phyloP scores from a whole-genome alignment of 768 basidiomycete species.

The Amylocystis lapponica region DNA sequence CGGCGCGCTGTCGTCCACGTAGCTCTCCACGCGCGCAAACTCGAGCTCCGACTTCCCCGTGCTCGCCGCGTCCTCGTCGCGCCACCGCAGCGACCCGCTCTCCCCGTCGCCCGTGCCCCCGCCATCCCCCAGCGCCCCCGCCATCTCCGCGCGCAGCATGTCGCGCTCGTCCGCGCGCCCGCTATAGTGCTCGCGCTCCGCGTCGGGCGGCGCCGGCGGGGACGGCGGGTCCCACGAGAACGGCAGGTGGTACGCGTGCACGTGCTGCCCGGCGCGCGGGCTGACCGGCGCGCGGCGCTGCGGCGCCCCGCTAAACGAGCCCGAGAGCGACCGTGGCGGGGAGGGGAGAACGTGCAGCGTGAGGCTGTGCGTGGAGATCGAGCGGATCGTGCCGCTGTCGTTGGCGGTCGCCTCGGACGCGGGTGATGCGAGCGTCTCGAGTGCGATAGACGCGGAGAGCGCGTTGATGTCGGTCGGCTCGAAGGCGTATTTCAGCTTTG shows the following conservation, averaged over 20 bases:
- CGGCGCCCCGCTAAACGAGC: conserved; percentile 3
- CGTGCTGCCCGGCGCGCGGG: conserved; percentile 1
- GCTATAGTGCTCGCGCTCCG: no score
- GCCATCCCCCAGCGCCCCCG: no score
- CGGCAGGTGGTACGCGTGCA: conserved; percentile 14
- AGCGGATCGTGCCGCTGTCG: conserved; percentile 7
- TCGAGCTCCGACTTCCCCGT: conserved; percentile 15
- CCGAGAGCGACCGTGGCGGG: conserved; percentile 10
- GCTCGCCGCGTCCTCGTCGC: conserved; percentile 10
- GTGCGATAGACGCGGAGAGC: neutral
- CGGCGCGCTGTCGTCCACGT: conserved; percentile 7
- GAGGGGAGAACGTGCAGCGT: conserved; percentile 9
- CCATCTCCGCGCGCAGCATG: no score
- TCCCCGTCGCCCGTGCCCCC: conserved; percentile 8
- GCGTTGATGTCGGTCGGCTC: neutral
- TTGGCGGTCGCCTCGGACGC: neutral
- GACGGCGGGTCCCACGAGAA: conserved; percentile 11
- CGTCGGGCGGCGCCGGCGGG: conserved; percentile 1
- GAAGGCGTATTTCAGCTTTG: neutral
- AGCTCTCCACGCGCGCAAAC: conserved; percentile 7
- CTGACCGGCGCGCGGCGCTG: conserved; percentile 10
- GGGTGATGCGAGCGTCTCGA: neutral
- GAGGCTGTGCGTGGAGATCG: no score
- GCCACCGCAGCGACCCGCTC: conserved; percentile 17
- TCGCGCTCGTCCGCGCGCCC: no score